phyloP scores from a whole-genome alignment of 108 stramenopile genomes.

The Skeletonema tropicum region DNA sequence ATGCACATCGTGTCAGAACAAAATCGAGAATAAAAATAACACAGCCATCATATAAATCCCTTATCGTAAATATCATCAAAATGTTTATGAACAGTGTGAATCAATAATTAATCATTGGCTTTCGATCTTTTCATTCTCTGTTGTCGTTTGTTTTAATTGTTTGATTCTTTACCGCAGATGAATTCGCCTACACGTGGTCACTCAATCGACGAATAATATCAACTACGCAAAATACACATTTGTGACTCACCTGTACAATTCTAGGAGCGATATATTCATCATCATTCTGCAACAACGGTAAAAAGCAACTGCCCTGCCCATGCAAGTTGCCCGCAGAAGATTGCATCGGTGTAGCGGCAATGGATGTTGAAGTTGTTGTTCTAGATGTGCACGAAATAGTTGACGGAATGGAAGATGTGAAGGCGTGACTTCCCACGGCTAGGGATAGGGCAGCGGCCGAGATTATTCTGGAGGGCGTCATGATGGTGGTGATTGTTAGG shows the following conservation, averaged over 20 bases:
- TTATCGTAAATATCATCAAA: conserved; percentile 52
- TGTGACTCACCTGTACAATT: conserved; percentile 72
- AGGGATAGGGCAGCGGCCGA: no score
- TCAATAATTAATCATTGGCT: conserved; percentile 51
- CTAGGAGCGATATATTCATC: conserved; percentile 84
- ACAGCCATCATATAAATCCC: conserved; percentile 59
- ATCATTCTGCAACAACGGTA: conserved; percentile 81
- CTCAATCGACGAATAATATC: no score
- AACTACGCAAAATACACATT: no score
- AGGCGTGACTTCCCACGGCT: no score
- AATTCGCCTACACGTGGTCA: neutral
- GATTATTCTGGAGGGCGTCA: no score
- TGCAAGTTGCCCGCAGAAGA: conserved; percentile 46
- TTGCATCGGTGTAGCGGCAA: conserved; percentile 22
- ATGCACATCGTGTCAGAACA: no score
- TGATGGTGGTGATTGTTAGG: no score
- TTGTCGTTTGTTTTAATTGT: neutral
- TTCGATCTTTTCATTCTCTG: neutral
- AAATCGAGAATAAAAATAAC: neutral
- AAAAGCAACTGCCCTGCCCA: conserved; percentile 79
- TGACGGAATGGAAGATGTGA: no score
- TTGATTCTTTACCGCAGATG: neutral
- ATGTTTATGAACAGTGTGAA: conserved; percentile 47
- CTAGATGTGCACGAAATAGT: no score
- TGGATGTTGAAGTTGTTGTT: no score